These are phyloP conservation scores for Verticillium nubilum DNA, from an alignment of 2,329 filamentous ascomycete genomes.

Conservation along the genomic window DNA sequence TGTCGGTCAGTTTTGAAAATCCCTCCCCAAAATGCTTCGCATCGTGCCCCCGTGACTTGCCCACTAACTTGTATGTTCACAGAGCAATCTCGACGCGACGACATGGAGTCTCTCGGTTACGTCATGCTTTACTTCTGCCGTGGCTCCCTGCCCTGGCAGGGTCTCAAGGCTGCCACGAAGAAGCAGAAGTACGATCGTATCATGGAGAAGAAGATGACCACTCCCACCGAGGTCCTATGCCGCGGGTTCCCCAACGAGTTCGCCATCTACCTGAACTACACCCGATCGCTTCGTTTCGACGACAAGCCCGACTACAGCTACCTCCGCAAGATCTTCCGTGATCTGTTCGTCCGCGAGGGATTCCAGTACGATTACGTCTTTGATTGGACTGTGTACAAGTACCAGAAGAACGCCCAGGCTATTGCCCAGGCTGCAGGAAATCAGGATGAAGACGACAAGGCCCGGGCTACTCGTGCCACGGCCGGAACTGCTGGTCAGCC, in stretches of 20 bases:
- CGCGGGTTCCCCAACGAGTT: slow-evolving; percentile 72
- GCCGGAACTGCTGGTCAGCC: slow-evolving; percentile 59
- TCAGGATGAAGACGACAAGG: slow-evolving; percentile 73
- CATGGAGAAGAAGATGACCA: slow-evolving; percentile 28
- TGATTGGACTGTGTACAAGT: slow-evolving; percentile 97
- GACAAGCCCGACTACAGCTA: slow-evolving; percentile 75
- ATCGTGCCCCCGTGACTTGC: background rate
- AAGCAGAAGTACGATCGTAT: slow-evolving; percentile 54
- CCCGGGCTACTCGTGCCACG: slow-evolving; percentile 60
- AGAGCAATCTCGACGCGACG: slow-evolving; percentile 69
- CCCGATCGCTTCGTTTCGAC: slow-evolving; percentile 65
- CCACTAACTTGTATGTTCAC: background rate
- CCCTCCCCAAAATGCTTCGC: background rate
- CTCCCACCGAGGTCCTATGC: slow-evolving; percentile 65
- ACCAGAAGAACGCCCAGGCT: slow-evolving; percentile 92
- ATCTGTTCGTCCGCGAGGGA: slow-evolving; percentile 64
- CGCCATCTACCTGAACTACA: slow-evolving; percentile 72
- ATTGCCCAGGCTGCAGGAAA: slow-evolving; percentile 74
- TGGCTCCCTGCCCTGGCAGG: slow-evolving; percentile 69
- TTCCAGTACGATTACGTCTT: slow-evolving; percentile 77
- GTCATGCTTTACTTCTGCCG: slow-evolving; percentile 74
- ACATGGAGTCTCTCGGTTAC: slow-evolving; percentile 71
- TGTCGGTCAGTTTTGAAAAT: slow-evolving; percentile 8
- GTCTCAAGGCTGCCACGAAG: slow-evolving; percentile 65
- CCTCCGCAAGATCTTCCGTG: slow-evolving; percentile 70